These are phyloP conservation scores for Penicillium sp. DNA, from an alignment of 2,329 filamentous ascomycete genomes.

Conservation along the genomic window DNA sequence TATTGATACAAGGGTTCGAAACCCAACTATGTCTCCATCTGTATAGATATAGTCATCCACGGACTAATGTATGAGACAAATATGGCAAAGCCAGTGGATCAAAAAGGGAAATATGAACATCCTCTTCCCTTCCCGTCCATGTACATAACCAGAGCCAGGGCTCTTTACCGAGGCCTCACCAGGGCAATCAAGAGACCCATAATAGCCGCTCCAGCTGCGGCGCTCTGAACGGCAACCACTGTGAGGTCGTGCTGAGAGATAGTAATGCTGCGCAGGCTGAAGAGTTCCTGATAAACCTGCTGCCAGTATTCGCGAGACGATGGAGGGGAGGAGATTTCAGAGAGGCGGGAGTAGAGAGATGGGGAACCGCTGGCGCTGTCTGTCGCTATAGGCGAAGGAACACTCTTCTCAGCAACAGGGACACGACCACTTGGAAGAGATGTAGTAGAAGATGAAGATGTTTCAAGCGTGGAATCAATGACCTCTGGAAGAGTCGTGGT, in stretches of 20 bases:
- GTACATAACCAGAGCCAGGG: conserved; percentile 7
- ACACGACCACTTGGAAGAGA: not conserved
- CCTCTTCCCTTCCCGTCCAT: not conserved
- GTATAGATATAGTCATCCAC: conserved; percentile 7
- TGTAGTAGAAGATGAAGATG: not conserved
- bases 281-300: conserved; percentile 53
- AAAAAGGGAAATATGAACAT: not conserved
- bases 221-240: conserved; percentile 63
- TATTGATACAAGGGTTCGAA: conserved; percentile 14
- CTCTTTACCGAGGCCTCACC: conserved; percentile 41
- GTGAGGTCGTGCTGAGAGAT: conserved; percentile 66
- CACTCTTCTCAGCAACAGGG: not conserved
- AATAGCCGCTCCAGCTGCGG: conserved; percentile 59
- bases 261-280: conserved; percentile 60
- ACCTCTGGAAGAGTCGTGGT: conserved; percentile 8
- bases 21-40: conserved; percentile 13
- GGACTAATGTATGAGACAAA: not conserved
- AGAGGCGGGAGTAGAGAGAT: conserved; percentile 23
- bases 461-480: conserved; percentile 12
- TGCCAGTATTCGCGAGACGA: conserved; percentile 45
- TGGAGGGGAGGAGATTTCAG: conserved; percentile 21
- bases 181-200: conserved; percentile 51
- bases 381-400: conserved; percentile 2
- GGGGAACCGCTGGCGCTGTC: not conserved
- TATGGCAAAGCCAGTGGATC: not conserved